A percentile compares a stretch with the other conserved stretches of the same genome.
Evolutionary conservation across 2,329 filamentous ascomycete species (phyloP).

Genomic region (Hymenoscyphus salicellus): DNA sequence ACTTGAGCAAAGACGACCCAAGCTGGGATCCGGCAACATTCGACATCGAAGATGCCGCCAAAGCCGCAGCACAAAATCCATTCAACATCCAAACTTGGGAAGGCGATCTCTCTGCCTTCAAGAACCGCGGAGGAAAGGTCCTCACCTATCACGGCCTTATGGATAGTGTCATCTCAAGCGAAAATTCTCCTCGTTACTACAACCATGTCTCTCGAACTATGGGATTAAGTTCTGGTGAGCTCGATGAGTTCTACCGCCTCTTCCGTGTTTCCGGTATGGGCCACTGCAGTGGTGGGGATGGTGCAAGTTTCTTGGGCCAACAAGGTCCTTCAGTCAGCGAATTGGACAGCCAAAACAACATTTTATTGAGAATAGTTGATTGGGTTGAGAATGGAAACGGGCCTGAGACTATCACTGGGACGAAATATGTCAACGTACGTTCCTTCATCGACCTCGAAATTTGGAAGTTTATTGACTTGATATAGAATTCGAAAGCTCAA

Average conservation of each 20-base stretch:
- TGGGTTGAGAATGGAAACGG: conserved; percentile 45
- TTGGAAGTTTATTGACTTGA: not conserved
- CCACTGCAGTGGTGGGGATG: conserved; percentile 49
- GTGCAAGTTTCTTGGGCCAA: conserved; percentile 40
- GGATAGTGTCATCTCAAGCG: conserved; percentile 38
- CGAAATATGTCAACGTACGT: conserved; percentile 26
- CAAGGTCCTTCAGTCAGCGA: conserved; percentile 24
- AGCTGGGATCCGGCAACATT: conserved; percentile 41
- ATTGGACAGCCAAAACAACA: conserved; percentile 42
- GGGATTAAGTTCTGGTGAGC: conserved; percentile 32
- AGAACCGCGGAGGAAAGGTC: conserved; percentile 22
- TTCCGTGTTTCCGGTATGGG: conserved; percentile 50
- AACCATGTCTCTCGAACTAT: conserved; percentile 37
- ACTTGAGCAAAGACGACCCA: conserved; percentile 29
- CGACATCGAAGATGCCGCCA: conserved; percentile 36
- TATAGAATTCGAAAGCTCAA: conserved; percentile 7
- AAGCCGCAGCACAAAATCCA: conserved; percentile 23
- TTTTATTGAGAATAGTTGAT: conserved; percentile 46
- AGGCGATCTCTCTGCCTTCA: conserved; percentile 23
- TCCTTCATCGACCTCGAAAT: not conserved
- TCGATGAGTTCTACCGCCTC: conserved; percentile 47
- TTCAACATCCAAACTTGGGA: conserved; percentile 26
- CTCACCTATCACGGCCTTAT: conserved; percentile 24
- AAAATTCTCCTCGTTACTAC: conserved; percentile 48
- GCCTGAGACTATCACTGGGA: conserved; percentile 35